Percentiles rank a stretch among this genome's conserved stretches.
phyloP scores from a whole-genome alignment of 768 basidiomycete genomes.

The Aureoboletus auriporus region DNA sequence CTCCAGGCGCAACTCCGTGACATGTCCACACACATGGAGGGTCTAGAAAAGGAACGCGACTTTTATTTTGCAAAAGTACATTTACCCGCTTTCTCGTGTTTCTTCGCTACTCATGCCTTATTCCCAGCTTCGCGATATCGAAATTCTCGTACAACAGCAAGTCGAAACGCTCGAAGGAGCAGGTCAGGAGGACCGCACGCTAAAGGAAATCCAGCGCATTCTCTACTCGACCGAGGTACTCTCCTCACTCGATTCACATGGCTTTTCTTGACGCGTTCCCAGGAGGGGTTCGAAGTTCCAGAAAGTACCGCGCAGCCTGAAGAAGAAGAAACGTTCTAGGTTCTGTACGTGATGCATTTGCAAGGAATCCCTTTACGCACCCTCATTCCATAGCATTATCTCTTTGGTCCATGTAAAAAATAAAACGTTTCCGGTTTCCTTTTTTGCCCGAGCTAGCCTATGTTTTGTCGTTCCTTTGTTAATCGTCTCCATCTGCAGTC shows the following conservation, averaged over 20 bases:
- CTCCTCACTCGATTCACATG: neutral
- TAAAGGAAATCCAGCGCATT: conserved; percentile 86
- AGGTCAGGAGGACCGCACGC: conserved; percentile 53
- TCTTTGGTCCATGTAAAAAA: neutral
- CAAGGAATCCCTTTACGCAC: conserved; percentile 7
- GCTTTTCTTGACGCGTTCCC: conserved; percentile 12
- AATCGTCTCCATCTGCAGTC: conserved; percentile 26
- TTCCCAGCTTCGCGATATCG: conserved; percentile 88
- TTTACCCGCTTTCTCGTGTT: neutral
- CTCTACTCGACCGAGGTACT: conserved; percentile 90
- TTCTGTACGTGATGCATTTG: conserved; percentile 13
- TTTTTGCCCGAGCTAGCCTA: conserved; percentile 17
- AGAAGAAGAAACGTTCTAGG: conserved; percentile 78
- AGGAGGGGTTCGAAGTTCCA: conserved; percentile 95
- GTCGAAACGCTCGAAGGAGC: conserved; percentile 56
- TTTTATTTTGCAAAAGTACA: conserved; percentile 97
- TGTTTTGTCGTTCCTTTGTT: conserved; percentile 13
- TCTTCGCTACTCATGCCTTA: conserved; percentile 2
- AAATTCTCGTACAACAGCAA: conserved; percentile 86
- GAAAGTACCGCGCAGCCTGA: conserved; percentile 53
- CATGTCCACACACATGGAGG: conserved; percentile 76
- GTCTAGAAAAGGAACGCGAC: conserved; percentile 94
- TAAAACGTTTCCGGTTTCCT: neutral
- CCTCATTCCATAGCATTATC: conserved; percentile 1
- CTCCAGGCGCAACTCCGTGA: conserved; percentile 80